Evolutionary conservation across 352 stramenopile genomes (phyloP), one percentile per base, ranked within the genome.

Genomic region (Blastocystis sp.): DNA sequence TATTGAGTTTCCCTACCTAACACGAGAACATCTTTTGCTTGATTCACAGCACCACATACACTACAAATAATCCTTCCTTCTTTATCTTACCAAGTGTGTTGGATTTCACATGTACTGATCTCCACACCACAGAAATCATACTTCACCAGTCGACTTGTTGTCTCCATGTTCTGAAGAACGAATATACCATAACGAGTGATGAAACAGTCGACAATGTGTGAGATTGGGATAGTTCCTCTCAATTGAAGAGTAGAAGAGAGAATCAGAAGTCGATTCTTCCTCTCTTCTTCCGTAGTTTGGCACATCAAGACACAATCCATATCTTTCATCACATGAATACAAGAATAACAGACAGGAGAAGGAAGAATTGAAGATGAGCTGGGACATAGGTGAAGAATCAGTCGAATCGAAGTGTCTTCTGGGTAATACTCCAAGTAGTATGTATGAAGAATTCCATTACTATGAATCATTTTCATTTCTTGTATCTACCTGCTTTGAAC

Each of bases 61-160:
- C 65, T 77, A 56, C n/a, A 7, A 19, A 24, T 77, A 24, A 77
- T 29, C 1, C 16, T 32, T 32, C 54, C 37, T 54, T 49, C 16
- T 29, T 6, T 54, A 16, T 46, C 65, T 49, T 56, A 77, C 65
- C 51, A 32, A 1, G 43, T 27, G 5, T 46, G 37, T 32, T 77
- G 21, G 12, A 77, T 12, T 0, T 49, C 32, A 42, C 51, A 19
- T 24, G 16, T 54, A 14, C 32, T 49, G 11, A 54, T 21, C 24
- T 32, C 16, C 1, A 27, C n/a, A 35, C 65, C 65, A 49, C 65
- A 77, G n/a, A 77, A 77, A 49, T 77, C 65, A 49, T 39, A 77
- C 37, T 77, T 77, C 9, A 43, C n/a, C 37, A 51, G 0, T 16
- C 12, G 32, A 56, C 35, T 19, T 9, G 16, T 1, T 77, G 21